A percentile compares a stretch with the other conserved stretches of the same genome.
Evolutionary conservation across 768 basidiomycete genomes (phyloP).

Genomic region (Kondoa subrosea): DNA sequence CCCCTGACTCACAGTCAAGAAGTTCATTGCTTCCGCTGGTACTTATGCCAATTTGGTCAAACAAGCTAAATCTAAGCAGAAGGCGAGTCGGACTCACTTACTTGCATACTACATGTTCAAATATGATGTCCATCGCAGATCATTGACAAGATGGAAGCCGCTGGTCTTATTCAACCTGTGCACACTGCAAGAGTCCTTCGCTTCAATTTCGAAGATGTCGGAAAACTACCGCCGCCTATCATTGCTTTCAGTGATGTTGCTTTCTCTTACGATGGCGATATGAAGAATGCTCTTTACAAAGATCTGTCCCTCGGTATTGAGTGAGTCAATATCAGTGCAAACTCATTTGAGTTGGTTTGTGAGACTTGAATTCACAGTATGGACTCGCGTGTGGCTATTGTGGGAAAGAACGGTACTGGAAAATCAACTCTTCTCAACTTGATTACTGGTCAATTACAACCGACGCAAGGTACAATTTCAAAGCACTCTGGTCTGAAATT

Average conservation of each 20-base stretch:
- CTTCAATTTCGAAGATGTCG: slow-evolving; percentile 93
- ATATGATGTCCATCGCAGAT: slow-evolving; percentile 37
- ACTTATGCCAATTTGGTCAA: slow-evolving; percentile 97
- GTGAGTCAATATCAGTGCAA: slow-evolving; percentile 38
- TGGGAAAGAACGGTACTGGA: slow-evolving; percentile 88
- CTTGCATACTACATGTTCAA: neutral
- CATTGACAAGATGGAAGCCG: slow-evolving; percentile 99
- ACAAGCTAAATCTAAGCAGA: slow-evolving; percentile 98
- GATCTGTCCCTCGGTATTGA: slow-evolving; percentile 94
- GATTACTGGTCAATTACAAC: slow-evolving; percentile 65
- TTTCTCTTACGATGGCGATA: slow-evolving; percentile 84
- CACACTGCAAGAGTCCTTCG: slow-evolving; percentile 54
- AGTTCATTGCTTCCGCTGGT: slow-evolving; percentile 99
- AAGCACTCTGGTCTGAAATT: slow-evolving; percentile 82
- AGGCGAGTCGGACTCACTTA: slow-evolving; percentile 30
- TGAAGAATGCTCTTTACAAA: slow-evolving; percentile 70
- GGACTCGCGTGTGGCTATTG: slow-evolving; percentile 87
- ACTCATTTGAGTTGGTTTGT: neutral
- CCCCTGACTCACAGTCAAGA: slow-evolving; percentile 64
- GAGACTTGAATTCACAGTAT: too few species aligned
- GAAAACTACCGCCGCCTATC: slow-evolving; percentile 86
- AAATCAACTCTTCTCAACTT: slow-evolving; percentile 84
- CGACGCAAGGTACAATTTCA: slow-evolving; percentile 66
- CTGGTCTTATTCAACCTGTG: slow-evolving; percentile 83
- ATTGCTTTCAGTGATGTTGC: slow-evolving; percentile 90